phyloP scores from a whole-genome alignment of 2,329 filamentous ascomycete species.

The Diaporthe australafricana region DNA sequence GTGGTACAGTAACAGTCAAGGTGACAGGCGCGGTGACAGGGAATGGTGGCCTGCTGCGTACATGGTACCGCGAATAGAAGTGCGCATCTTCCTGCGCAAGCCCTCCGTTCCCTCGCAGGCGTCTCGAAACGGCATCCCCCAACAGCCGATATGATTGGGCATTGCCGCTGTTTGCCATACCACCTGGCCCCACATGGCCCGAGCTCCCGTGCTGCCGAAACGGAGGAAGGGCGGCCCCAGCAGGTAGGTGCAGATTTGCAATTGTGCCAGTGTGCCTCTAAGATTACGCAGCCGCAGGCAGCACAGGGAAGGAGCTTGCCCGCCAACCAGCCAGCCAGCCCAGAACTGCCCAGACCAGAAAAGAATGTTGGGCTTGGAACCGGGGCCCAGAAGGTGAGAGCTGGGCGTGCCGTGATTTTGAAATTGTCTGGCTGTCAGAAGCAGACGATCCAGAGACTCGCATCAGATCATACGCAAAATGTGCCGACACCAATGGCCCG shows the following conservation, averaged over 20 bases:
- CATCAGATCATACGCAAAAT: neutral
- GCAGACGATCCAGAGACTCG: neutral
- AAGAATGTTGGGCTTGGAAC: neutral
- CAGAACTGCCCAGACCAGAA: neutral
- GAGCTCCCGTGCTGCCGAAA: conserved; percentile 8
- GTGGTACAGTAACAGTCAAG: neutral
- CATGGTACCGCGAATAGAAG: neutral
- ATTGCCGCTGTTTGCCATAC: neutral
- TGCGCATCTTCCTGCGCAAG: neutral
- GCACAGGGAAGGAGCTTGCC: conserved; percentile 24
- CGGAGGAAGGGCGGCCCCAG: neutral
- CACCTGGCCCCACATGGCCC: conserved; percentile 6
- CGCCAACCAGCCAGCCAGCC: neutral
- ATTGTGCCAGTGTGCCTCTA: neutral
- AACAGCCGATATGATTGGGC: neutral
- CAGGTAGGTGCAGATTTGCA: neutral
- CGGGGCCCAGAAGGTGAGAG: neutral
- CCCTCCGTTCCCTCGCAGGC: neutral
- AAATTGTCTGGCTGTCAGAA: neutral
- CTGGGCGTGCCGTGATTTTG: conserved; percentile 13
- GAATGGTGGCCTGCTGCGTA: neutral
- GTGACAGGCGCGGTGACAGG: neutral
- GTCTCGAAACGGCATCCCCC: conserved; percentile 8
- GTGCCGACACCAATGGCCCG: neutral
- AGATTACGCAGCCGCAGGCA: neutral